Evolutionary conservation across 192 early-diverging fungal genomes (phyloP), one percentile per base, ranked within the genome.

Genomic region (Kappamyces sp.): DNA sequence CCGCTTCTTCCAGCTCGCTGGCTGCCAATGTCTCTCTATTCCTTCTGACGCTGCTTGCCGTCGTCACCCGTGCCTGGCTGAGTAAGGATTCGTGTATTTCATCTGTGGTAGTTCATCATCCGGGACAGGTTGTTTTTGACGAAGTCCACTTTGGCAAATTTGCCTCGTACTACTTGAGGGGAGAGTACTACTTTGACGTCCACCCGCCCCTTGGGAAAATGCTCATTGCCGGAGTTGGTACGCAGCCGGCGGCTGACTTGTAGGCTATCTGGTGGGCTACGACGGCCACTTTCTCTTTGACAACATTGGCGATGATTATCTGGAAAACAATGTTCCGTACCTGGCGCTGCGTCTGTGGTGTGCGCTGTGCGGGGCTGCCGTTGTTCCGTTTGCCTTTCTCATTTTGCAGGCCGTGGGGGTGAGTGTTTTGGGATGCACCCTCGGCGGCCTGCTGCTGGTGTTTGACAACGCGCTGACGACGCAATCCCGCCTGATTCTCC

Each of bases 81-180:
- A 38, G 22, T 22, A 22, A 22, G 22, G 22, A 22, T 22, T 22
- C 22, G 22, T 22, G 22, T 22, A 22, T 22, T 22, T 22, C 22
- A 22, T 22, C 22, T 22, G 22, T 22, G 22, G 22, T 22, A 22
- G 22, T 60, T 22, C 59, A 60, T 8, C 33, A 60, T 33, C 59
- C 59, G 14, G 59, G 29, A 14, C 35, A 60, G 49, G 59, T 60
- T 5, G 59, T 60, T 11, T 99, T 99, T 68, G 96, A 99, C 68
- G 96, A 99, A 64, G 94, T 97, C 5, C 96, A 99, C 68, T 99
- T 99, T 79, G 96, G 96, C 49, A 99, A 99, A 68, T 99, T 99
- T 65, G 92, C 92, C 12, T 84, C 84, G 12, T 94, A 87, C 76
- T 98, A 98, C 57, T 65, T 98, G 35, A 79, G 84, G 7, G 70